phyloP scores from a whole-genome alignment of 192 early-diverging fungal species.

The Phlyctochytrium bullatum region DNA sequence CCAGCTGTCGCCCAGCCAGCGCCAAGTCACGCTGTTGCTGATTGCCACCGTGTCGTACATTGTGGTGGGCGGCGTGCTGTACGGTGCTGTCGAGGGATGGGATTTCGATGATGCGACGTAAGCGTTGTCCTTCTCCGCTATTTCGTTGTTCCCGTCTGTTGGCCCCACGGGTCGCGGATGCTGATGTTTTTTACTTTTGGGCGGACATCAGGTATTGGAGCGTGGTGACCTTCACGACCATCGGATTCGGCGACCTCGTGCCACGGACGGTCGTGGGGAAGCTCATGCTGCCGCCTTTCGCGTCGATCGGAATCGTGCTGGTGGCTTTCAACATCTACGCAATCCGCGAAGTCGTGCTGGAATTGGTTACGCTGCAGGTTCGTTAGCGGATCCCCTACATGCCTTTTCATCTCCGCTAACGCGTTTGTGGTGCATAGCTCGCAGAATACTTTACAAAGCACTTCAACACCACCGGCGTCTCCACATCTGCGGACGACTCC shows the following conservation, averaged over 20 bases:
- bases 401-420: too few species aligned
- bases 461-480: slow-evolving; percentile 23
- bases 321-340: slow-evolving; percentile 43
- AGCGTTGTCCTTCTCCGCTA: too few species aligned
- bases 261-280: slow-evolving; percentile 36
- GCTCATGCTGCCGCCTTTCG: slow-evolving; percentile 22
- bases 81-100: slow-evolving; percentile 45
- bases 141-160: not conserved
- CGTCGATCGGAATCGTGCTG: slow-evolving; percentile 39
- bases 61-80: slow-evolving; percentile 21
- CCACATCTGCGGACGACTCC: not conserved
- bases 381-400: too few species aligned
- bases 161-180: too few species aligned
- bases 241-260: slow-evolving; percentile 50
- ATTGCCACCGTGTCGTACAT: slow-evolving; percentile 41
- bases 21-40: slow-evolving; percentile 44
- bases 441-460: slow-evolving; percentile 34
- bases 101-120: slow-evolving; percentile 46
- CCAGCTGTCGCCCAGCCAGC: slow-evolving; percentile 37
- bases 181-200: too few species aligned
- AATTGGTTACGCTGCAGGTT: slow-evolving; percentile 39
- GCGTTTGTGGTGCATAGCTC: slow-evolving; percentile 20
- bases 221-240: slow-evolving; percentile 38
- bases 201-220: too few species aligned
- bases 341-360: slow-evolving; percentile 45